Evolutionary conservation across 2,329 filamentous ascomycete genomes (phyloP), one percentile per base, ranked within the genome.

Genomic region (Aspergillus sergii): DNA sequence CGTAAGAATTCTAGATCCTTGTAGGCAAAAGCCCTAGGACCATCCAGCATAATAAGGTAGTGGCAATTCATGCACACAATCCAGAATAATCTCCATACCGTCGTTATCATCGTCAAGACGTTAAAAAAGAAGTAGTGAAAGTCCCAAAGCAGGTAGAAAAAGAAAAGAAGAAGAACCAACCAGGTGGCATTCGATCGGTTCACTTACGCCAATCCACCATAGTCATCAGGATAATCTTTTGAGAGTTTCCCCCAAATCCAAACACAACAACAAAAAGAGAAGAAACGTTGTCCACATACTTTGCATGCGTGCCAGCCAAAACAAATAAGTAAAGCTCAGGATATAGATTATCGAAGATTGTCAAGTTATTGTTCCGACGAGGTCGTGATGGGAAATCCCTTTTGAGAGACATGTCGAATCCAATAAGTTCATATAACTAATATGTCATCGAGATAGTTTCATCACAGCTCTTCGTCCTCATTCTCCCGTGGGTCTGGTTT

Each of bases 401-500:
- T 11, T 12, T 32, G 28, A 32, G 16, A n/a, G 48, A 21, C 10
- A 32, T 9, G 28, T 10, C n/a, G n/a, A 32, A 23, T 16, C 19
- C 51, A 36, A 3, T 36, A 36, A 34, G 32, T 55, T 23, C 21
- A 55, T 55, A n/a, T 39, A 58, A 34, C 58, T 32, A 58, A 50
- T 57, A 45, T 23, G 28, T 9, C 36, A 50, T 48, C n/a, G 41
- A 54, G 23, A 57, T 23, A 26, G n/a, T 26, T 23, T 26, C 10
- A 14, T 69, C 66, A 77, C 61, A 77, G 60, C 62, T 77, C 75
- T 61, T 77, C 75, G 1, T 76, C 74, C 3, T 69, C 70, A 14
- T 71, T 65, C 19, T 56, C 56, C 23, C 32, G 63, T 39, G 58
- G 30, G 21, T 21, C 28, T 16, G 66, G 63, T 45, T 59, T 64